Evolutionary conservation across 2,329 filamentous ascomycete genomes (phyloP), one percentile per base, ranked within the genome.

Genomic region (Xylariaceae sp.): DNA sequence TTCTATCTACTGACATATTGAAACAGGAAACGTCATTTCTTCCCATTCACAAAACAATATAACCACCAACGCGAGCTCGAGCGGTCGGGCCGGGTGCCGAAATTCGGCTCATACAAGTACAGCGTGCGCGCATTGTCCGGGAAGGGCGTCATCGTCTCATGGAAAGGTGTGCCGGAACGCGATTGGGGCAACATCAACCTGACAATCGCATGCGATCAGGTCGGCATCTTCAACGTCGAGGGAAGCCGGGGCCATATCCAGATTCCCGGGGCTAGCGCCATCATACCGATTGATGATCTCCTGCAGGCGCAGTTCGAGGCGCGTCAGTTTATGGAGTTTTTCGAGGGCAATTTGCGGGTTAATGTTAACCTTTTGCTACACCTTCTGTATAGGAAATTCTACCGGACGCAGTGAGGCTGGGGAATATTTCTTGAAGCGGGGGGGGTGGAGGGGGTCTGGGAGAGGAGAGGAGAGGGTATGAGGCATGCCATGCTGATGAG

Each of bases 331-430:
- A 91, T 97, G 83, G 91, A 89, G 67, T 78, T 97, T 57, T 99
- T 99, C 67, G 90, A 95, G 70, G 86, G 86, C 52, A 82, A 80
- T 60, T 79, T 96, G 68, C 86, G 88, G 73, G 81, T 99, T 67
- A 97, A 97, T 72, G 94, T 99, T 67, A 99, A 99, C 76, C 73
- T 99, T 68, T 84, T 99, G 74, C 78, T 99, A 77, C 94, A 99
- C 79, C 78, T 97, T 72, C 82, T 99, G 64, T 97, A 97, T 79
- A 95, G 95, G 82, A 99, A 99, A 80, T 99, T 99, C 73, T 99
- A 99, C 70, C 77, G 84, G 58, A 86, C 84, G 57, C 83, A 86
- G 66, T 85, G 74, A 73, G 48, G 5, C 47, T 34, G 6, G 49
- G 29, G 54, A 6, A 4, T 45, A 11, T 34, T 46, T 40, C 41